phyloP scores from a whole-genome alignment of 2,329 filamentous ascomycete species.

The Fusarium secorum region DNA sequence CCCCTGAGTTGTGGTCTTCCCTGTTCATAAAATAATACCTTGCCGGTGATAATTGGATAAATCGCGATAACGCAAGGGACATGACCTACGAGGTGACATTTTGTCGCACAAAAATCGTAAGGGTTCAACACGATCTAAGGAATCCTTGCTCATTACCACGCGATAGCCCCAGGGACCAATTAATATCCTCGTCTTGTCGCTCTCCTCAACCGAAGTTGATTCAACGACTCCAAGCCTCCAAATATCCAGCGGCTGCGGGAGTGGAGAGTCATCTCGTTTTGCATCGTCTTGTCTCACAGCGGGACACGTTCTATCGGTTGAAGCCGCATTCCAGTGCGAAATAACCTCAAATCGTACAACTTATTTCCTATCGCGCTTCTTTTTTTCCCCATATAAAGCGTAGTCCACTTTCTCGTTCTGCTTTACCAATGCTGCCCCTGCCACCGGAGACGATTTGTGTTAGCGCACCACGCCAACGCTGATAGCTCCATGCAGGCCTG shows the following conservation, averaged over 20 bases:
- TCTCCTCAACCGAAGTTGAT: slow-evolving; percentile 21
- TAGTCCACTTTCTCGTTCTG: not conserved
- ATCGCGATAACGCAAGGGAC: slow-evolving; percentile 1
- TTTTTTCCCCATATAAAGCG: not conserved
- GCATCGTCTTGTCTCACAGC: no score
- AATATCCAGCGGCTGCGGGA: not conserved
- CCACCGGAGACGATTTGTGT: slow-evolving; percentile 11
- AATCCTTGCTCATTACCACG: slow-evolving; percentile 13
- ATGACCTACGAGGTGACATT: not conserved
- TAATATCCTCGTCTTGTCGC: not conserved
- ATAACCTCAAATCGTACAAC: not conserved
- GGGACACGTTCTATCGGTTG: not conserved
- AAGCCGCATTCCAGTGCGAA: slow-evolving; percentile 14
- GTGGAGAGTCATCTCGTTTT: not conserved
- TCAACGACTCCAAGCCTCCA: slow-evolving; percentile 12
- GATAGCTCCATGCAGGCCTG: slow-evolving; percentile 25
- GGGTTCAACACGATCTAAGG: not conserved
- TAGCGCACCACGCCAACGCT: slow-evolving; percentile 24
- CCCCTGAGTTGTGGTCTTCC: not conserved
- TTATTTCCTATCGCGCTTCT: not conserved
- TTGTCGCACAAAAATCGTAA: not conserved
- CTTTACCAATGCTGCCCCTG: not conserved
- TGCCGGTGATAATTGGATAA: not conserved
- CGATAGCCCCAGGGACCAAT: not conserved
- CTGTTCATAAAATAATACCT: not conserved